Percentiles rank a stretch among this genome's conserved stretches.
These are phyloP conservation scores for Vinca major DNA, from an alignment of 305 asterid genomes.

Conservation along the genomic window DNA sequence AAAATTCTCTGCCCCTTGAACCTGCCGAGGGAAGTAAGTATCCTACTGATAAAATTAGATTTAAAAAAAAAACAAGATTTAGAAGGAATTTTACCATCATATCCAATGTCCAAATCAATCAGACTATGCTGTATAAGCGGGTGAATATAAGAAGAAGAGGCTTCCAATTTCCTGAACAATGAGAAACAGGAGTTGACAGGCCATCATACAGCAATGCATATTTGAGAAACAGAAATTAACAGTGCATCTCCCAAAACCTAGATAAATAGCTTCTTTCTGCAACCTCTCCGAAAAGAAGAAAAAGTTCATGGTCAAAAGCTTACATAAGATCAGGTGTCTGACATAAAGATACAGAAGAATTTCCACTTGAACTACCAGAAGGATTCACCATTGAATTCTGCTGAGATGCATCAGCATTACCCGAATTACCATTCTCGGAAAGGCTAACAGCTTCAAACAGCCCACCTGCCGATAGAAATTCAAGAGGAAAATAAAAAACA, in stretches of 20 bases:
- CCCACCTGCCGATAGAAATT: slow-evolving; percentile 31
- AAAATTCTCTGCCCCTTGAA: slow-evolving; percentile 50
- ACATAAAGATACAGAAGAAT: slow-evolving; percentile 7
- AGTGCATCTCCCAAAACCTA: neutral
- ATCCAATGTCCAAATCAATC: slow-evolving; percentile 36
- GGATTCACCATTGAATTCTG: slow-evolving; percentile 17
- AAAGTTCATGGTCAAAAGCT: slow-evolving; percentile 24
- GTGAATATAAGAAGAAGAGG: slow-evolving; percentile 42
- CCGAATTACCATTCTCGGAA: slow-evolving; percentile 33
- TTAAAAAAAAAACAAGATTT: slow-evolving; percentile 12
- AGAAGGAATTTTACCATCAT: slow-evolving; percentile 38
- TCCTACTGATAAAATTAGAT: slow-evolving; percentile 18
- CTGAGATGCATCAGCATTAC: slow-evolving; percentile 30
- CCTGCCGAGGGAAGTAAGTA: slow-evolving; percentile 42
- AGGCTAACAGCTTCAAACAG: slow-evolving; percentile 21
- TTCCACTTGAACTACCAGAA: slow-evolving; percentile 14
- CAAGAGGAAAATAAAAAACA: neutral
- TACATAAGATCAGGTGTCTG: slow-evolving; percentile 35
- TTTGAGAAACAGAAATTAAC: slow-evolving; percentile 1
- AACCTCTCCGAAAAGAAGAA: neutral
- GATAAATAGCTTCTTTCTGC: neutral
- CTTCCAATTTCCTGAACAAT: slow-evolving; percentile 46
- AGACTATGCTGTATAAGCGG: slow-evolving; percentile 50
- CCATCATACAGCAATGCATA: slow-evolving; percentile 2
- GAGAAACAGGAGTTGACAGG: slow-evolving; percentile 22